A percentile compares a stretch with the other conserved stretches of the same genome.
These are phyloP conservation scores for Magnolia officinalis DNA, from an alignment of 164 flowering plant genomes.

Conservation along the genomic window DNA sequence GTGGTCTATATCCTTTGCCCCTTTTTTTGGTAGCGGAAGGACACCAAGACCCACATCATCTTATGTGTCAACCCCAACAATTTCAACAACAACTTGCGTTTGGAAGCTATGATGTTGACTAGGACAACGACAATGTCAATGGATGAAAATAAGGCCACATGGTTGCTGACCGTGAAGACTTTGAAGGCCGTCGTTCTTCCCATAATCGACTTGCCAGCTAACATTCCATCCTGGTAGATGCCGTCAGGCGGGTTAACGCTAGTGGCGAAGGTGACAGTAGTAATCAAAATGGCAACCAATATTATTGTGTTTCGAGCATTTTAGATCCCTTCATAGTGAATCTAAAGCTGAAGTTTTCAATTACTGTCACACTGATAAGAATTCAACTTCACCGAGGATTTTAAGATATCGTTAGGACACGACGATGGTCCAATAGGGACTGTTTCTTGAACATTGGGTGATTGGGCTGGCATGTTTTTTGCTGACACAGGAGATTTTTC, in stretches of 20 bases:
- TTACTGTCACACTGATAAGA: constrained; percentile 9
- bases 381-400: not conserved
- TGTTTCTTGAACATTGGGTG: too few relatives aligned
- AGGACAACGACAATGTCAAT: constrained; percentile 10
- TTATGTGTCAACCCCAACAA: constrained; percentile 3
- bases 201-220: not conserved
- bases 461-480: too few relatives aligned
- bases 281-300: constrained; percentile 11
- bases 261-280: constrained; percentile 16
- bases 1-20: too few relatives aligned
- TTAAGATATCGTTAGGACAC: constrained; percentile 4
- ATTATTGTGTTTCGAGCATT: constrained; percentile 13
- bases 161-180: constrained; percentile 10
- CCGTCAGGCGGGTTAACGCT: constrained; percentile 12
- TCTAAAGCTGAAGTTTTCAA: constrained; percentile 7
- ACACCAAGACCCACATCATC: constrained; percentile 11
- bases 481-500: too few relatives aligned
- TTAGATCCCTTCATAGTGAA: constrained; percentile 4
- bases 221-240: not conserved
- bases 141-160: constrained; percentile 7
- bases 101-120: constrained; percentile 9
- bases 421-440: constrained; percentile 16
- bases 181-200: constrained; percentile 11
- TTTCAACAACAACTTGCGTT: not conserved
- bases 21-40: too few relatives aligned